These are phyloP conservation scores for Breynia disticha DNA, from an alignment of 441 rosid genomes.

Conservation along the genomic window DNA sequence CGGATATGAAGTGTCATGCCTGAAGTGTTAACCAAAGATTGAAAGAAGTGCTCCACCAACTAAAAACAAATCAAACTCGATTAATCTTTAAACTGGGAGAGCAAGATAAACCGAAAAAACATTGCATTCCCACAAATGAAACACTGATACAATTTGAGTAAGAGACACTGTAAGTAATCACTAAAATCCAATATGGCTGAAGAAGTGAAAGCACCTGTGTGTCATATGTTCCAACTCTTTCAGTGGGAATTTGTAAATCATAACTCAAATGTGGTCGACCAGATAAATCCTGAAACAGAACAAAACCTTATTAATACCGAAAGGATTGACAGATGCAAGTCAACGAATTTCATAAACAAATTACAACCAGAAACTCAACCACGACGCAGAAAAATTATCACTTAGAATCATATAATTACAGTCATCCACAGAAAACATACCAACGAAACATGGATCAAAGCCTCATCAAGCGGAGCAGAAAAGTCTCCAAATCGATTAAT, in stretches of 20 bases:
- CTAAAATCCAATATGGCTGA: background rate
- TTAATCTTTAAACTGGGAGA: conserved; percentile 1
- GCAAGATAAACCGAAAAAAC: background rate
- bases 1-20: conserved; percentile 89
- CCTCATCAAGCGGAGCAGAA: conserved; percentile 95
- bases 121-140: background rate
- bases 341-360: background rate
- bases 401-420: no score
- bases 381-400: no score
- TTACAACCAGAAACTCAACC: background rate
- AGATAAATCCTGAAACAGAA: conserved; percentile 56
- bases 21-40: conserved; percentile 79
- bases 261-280: conserved; percentile 76
- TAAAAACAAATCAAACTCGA: conserved; percentile 12
- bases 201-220: conserved; percentile 55
- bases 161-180: no score
- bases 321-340: background rate
- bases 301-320: background rate
- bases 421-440: conserved; percentile 25
- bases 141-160: no score
- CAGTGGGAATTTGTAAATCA: conserved; percentile 68
- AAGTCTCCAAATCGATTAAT: conserved; percentile 86
- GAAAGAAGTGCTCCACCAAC: conserved; percentile 92
- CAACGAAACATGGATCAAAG: conserved; percentile 77
- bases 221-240: conserved; percentile 82